These are phyloP conservation scores for Pichia sp. DNA, from an alignment of 1,139 yeast species.

Conservation along the genomic window DNA sequence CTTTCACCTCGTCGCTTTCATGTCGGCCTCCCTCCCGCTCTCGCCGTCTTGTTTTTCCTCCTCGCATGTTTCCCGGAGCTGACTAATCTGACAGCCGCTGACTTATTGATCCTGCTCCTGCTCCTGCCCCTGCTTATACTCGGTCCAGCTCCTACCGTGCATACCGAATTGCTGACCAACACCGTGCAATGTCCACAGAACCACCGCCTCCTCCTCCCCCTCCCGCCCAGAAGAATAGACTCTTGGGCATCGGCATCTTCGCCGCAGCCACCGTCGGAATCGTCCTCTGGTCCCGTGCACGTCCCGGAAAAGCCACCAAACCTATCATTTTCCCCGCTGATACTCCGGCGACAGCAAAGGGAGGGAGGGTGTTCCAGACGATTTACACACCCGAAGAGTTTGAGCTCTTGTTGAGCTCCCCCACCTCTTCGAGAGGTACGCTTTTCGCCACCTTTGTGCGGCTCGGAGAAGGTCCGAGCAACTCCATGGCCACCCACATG, in stretches of 20 bases:
- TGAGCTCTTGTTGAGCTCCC: conserved; percentile 13
- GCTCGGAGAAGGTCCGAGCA: conserved; percentile 60
- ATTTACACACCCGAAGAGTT: conserved; percentile 19
- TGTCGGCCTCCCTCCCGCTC: not conserved
- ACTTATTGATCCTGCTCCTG: not conserved
- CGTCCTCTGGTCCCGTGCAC: conserved; percentile 8
- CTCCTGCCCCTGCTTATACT: not conserved
- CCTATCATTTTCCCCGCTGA: conserved; percentile 14
- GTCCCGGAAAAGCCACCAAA: conserved; percentile 16
- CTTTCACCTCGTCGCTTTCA: not conserved
- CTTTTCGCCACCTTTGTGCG: conserved; percentile 54
- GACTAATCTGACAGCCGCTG: conserved; percentile 8
- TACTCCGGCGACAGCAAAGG: not conserved
- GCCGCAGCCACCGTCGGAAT: conserved; percentile 15
- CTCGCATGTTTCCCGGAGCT: conserved; percentile 1
- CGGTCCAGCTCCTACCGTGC: too few relatives aligned
- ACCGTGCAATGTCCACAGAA: not conserved
- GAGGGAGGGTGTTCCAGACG: conserved; percentile 19
- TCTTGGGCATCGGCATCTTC: conserved; percentile 15
- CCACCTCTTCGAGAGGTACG: conserved; percentile 15
- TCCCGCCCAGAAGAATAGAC: conserved; percentile 4
- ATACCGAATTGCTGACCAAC: not conserved
- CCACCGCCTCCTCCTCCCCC: conserved; percentile 1
- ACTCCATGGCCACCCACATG: conserved; percentile 60
- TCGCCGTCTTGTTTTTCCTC: not conserved